Conservation (phyloP, 441 rosid species). For the Erodium texanum region DNA sequence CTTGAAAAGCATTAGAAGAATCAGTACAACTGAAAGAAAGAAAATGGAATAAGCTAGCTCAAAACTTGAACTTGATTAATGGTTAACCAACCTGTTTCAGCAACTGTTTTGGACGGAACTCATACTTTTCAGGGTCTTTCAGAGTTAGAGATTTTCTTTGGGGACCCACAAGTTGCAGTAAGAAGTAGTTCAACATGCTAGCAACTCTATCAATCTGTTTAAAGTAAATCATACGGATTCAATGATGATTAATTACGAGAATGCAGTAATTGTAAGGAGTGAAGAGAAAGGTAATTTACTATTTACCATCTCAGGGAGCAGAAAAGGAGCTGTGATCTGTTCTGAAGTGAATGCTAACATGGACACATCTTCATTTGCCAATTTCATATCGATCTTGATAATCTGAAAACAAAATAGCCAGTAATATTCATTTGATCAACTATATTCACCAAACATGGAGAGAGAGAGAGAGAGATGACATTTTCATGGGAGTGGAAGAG, state of each 20-base stretch:
- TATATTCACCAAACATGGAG: background rate
- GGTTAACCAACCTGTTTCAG: constrained; percentile 68
- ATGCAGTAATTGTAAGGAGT: too few relatives aligned
- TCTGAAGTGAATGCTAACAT: constrained; percentile 92
- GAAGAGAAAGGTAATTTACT: too few relatives aligned
- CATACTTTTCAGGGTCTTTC: constrained; percentile 94
- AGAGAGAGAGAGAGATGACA: constrained; percentile 35
- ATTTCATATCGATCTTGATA: constrained; percentile 87
- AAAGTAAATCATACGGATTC: too few relatives aligned
- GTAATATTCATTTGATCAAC: constrained; percentile 4
- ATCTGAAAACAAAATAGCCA: constrained; percentile 53
- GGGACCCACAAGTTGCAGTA: constrained; percentile 96
- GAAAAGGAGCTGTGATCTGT: constrained; percentile 89
- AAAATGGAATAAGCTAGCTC: too few relatives aligned
- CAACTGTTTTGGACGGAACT: constrained; percentile 87
- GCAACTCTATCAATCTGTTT: constrained; percentile 93
- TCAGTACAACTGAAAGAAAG: background rate
- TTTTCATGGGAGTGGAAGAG: constrained; percentile 91
- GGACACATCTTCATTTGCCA: constrained; percentile 96
- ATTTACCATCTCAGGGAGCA: constrained; percentile 99
- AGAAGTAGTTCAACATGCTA: constrained; percentile 91
- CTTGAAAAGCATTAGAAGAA: constrained; percentile 32
- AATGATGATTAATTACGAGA: too few relatives aligned
- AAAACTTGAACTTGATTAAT: too few relatives aligned
- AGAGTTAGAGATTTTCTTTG: constrained; percentile 84